These are phyloP conservation scores for Xanthoparmelia taractica DNA, from an alignment of 495 filamentous ascomycete species.

Conservation along the genomic window DNA sequence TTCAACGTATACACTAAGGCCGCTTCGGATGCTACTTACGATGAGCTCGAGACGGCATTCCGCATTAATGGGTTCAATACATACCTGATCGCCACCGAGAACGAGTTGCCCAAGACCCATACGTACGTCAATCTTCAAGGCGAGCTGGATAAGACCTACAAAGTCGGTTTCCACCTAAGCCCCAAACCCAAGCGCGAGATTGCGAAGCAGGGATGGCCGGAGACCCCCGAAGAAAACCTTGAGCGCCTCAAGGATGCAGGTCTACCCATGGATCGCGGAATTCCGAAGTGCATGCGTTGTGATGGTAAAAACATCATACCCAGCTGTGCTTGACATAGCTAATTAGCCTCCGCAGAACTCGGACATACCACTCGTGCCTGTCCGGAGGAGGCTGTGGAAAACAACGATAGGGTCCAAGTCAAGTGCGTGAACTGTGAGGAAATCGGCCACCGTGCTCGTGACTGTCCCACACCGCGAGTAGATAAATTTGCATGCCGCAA, in stretches of 20 bases:
- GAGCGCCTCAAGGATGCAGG: slow-evolving; percentile 68
- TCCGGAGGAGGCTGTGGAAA: slow-evolving; percentile 49
- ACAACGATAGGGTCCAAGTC: slow-evolving; percentile 43
- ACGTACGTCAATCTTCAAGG: slow-evolving; percentile 82
- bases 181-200: slow-evolving; percentile 57
- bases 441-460: slow-evolving; percentile 59
- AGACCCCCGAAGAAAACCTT: slow-evolving; percentile 57
- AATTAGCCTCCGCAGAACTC: slow-evolving; percentile 43
- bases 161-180: slow-evolving; percentile 59
- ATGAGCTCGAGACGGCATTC: slow-evolving; percentile 67
- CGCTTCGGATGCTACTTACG: slow-evolving; percentile 55
- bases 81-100: slow-evolving; percentile 66
- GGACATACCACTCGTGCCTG: slow-evolving; percentile 66
- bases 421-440: slow-evolving; percentile 70
- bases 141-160: slow-evolving; percentile 64
- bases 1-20: slow-evolving; percentile 70
- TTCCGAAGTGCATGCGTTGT: slow-evolving; percentile 66
- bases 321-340: slow-evolving; percentile 12
- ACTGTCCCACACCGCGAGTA: slow-evolving; percentile 47
- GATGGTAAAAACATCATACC: slow-evolving; percentile 35
- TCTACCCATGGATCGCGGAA: slow-evolving; percentile 53
- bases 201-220: slow-evolving; percentile 57
- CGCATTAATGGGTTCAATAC: slow-evolving; percentile 53
- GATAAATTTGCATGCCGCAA: slow-evolving; percentile 69
- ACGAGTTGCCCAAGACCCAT: slow-evolving; percentile 48